A percentile compares a stretch with the other conserved stretches of the same genome.
Evolutionary conservation across 2,329 filamentous ascomycete species (phyloP).

Genomic region (Phyllosticta citriasiana): DNA sequence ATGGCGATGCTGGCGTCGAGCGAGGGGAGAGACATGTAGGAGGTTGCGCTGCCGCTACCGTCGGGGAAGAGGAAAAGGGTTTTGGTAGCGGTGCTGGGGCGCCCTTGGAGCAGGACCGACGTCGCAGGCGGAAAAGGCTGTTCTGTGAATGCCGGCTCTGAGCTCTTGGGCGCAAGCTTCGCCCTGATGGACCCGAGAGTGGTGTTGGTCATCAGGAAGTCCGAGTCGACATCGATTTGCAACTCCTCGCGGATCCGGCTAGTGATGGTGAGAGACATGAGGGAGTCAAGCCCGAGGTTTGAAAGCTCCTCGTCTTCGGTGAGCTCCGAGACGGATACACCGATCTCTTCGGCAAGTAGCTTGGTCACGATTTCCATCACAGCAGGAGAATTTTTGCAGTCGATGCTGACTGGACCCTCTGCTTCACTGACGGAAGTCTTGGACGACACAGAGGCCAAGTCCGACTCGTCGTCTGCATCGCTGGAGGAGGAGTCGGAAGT

Average conservation of each 20-base stretch:
- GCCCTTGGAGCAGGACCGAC: conserved; percentile 38
- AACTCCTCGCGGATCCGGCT: conserved; percentile 18
- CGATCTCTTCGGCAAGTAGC: conserved; percentile 15
- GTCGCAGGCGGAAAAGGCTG: neutral
- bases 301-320: conserved; percentile 16
- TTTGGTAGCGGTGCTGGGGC: conserved; percentile 22
- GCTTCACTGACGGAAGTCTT: neutral
- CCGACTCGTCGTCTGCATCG: neutral
- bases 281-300: conserved; percentile 20
- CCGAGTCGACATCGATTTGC: neutral
- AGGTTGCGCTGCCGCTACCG: conserved; percentile 36
- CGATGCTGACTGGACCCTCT: neutral
- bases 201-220: neutral
- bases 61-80: conserved; percentile 39
- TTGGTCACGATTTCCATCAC: neutral
- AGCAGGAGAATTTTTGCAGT: conserved; percentile 9
- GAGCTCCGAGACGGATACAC: conserved; percentile 14
- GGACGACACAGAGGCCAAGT: neutral
- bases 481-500: neutral
- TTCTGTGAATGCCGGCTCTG: neutral
- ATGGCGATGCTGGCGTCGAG: conserved; percentile 39
- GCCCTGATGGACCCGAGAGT: neutral
- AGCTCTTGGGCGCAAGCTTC: neutral
- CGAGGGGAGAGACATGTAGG: conserved; percentile 29
- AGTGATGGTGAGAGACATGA: conserved; percentile 18